These are phyloP conservation scores for Candida dubliniensis DNA, from an alignment of 1,139 yeast species.

Conservation along the genomic window DNA sequence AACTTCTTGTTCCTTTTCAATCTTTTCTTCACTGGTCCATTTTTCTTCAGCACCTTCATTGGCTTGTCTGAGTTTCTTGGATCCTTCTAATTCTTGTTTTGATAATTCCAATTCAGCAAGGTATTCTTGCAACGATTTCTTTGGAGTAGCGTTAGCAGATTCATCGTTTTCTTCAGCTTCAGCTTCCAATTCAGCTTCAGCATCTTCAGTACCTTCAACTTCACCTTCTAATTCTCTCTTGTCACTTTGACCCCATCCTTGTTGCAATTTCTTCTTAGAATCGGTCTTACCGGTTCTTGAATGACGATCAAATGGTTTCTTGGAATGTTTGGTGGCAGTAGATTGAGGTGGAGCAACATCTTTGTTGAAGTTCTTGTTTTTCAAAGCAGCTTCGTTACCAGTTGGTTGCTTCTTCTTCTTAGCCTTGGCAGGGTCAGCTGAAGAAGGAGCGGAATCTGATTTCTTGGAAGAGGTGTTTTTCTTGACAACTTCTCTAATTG, in stretches of 20 bases:
- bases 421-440: conserved; percentile 80
- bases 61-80: conserved; percentile 50
- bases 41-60: conserved; percentile 60
- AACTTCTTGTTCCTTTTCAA: conserved; percentile 57
- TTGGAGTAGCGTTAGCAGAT: conserved; percentile 45
- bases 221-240: conserved; percentile 60
- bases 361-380: conserved; percentile 75
- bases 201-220: conserved; percentile 63
- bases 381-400: conserved; percentile 91
- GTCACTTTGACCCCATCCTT: conserved; percentile 82
- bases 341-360: conserved; percentile 59
- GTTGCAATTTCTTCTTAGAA: conserved; percentile 77
- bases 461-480: conserved; percentile 84
- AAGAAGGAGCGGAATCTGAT: conserved; percentile 80
- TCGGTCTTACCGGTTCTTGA: conserved; percentile 82
- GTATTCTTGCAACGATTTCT: conserved; percentile 72
- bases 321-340: conserved; percentile 55
- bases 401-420: conserved; percentile 68
- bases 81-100: conserved; percentile 46
- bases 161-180: conserved; percentile 39
- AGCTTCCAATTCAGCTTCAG: conserved; percentile 45
- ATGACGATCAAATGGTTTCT: conserved; percentile 77
- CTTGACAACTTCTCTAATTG: conserved; percentile 78
- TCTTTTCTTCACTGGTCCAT: conserved; percentile 63
- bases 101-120: conserved; percentile 59